A percentile compares a stretch with the other conserved stretches of the same genome.
phyloP scores from a whole-genome alignment of 805 yeast genomes.

The Lachancea dasiensis region DNA sequence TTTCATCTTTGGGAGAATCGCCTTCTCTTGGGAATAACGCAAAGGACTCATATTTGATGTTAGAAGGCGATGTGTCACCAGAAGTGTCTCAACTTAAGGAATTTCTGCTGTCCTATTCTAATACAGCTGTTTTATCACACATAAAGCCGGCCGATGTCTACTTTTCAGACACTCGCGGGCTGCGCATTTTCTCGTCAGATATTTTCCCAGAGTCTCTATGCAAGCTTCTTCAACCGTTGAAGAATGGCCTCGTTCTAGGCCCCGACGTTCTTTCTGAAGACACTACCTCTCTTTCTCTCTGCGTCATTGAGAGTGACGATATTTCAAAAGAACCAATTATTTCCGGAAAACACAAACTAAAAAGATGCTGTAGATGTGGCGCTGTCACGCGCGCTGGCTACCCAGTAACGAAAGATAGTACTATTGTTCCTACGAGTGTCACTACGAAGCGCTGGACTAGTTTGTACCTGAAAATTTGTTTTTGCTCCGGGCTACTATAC shows the following conservation, averaged over 20 bases:
- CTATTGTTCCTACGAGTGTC: slow-evolving; percentile 30
- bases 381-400: slow-evolving; percentile 37
- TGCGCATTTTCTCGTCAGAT: slow-evolving; percentile 28
- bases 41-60: slow-evolving; percentile 37
- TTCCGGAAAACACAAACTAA: slow-evolving; percentile 24
- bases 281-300: slow-evolving; percentile 27
- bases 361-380: slow-evolving; percentile 53
- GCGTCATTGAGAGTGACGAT: slow-evolving; percentile 32
- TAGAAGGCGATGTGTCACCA: slow-evolving; percentile 58
- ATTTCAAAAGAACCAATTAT: slow-evolving; percentile 30
- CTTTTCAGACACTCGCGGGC: slow-evolving; percentile 28
- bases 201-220: slow-evolving; percentile 27
- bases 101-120: slow-evolving; percentile 26
- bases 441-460: slow-evolving; percentile 35
- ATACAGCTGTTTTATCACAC: slow-evolving; percentile 26
- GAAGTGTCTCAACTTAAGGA: slow-evolving; percentile 30
- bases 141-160: slow-evolving; percentile 27
- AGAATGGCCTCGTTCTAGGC: slow-evolving; percentile 41
- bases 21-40: slow-evolving; percentile 10
- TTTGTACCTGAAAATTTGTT: slow-evolving; percentile 30
- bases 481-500: slow-evolving; percentile 33
- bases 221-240: slow-evolving; percentile 35
- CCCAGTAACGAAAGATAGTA: slow-evolving; percentile 28
- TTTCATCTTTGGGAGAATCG: slow-evolving; percentile 28
- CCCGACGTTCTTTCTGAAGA: slow-evolving; percentile 29